Base-by-base conservation (phyloP, 345 rosid species). In the Melastoma malabathricum region DNA sequence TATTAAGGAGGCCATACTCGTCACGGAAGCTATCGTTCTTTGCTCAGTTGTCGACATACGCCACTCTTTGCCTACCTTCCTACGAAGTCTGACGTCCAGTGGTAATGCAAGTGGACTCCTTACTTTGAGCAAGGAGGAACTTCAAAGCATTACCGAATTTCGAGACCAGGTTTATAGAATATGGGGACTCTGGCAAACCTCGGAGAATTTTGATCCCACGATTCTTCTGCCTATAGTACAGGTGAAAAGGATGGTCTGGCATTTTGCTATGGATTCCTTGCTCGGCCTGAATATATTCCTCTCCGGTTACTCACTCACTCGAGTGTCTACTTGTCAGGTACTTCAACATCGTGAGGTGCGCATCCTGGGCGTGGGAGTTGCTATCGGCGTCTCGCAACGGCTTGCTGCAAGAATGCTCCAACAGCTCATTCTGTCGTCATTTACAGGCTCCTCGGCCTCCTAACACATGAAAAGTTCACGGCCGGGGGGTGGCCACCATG, bases 321-420 rank as follows among this genome's bases (percentile, higher is more conserved):
- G 51, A 25, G 16, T 31, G 56, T 43, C 10, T 59, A 47, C 25
- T 19, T 43, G 44, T 15, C 75, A 90, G 98, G 93, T 86, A 54
- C 76, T 90, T 64, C 96, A 82, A 71, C 89, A 84, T 70, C 87
- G 81, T 0, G 98, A 86, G 69, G 96, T 68, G 46, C 81, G 80
- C n/a, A 71, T 57, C 68, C 75, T 90, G 0, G 96, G 94, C 41
- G 80, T 77, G 34, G 86, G 85, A 27, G 82, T 90, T 47, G 71
- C 77, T 34, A 78, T 89, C 23, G 96, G 96, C 60, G 76, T 84
- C 51, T 77, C 79, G 56, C 96, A 75, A 49, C 98, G 98, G 29
- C 75, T 90, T 41, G 89, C 94, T 10, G 98, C 98, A 18, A 72
- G 98, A 38, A 69, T 90, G 59, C 75, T 90, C 65, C 98, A 86